These are phyloP conservation scores for Amauroascus verrucosus DNA, from an alignment of 2,329 filamentous ascomycete species.

Conservation along the genomic window DNA sequence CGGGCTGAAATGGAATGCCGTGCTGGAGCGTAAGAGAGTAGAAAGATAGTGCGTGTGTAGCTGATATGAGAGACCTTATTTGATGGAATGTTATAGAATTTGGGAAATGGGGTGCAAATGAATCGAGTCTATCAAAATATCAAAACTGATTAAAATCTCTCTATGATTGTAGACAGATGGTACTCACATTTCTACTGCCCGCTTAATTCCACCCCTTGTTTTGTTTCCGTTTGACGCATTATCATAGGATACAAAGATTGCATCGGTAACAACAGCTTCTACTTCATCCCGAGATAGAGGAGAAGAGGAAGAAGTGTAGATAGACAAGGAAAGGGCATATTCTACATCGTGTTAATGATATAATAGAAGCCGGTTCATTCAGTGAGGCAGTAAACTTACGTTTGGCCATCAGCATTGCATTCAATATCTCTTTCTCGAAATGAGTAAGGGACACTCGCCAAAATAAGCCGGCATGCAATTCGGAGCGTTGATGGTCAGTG, in stretches of 20 bases:
- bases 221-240: constrained; percentile 57
- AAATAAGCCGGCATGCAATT: constrained; percentile 36
- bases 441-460: constrained; percentile 41
- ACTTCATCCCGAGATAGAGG: constrained; percentile 38
- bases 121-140: constrained; percentile 28
- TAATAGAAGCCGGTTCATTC: constrained; percentile 14
- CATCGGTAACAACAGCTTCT: constrained; percentile 43
- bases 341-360: constrained; percentile 21
- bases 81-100: constrained; percentile 34
- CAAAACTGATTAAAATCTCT: constrained; percentile 13
- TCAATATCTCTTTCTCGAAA: constrained; percentile 49
- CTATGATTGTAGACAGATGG: background rate
- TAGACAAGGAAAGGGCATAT: constrained; percentile 33
- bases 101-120: constrained; percentile 36
- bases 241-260: constrained; percentile 50
- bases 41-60: constrained; percentile 55
- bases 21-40: constrained; percentile 55
- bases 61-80: constrained; percentile 46
- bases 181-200: constrained; percentile 47
- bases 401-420: constrained; percentile 42
- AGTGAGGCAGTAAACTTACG: constrained; percentile 23
- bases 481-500: constrained; percentile 20
- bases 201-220: constrained; percentile 52
- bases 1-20: constrained; percentile 55
- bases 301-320: constrained; percentile 26